Evolutionary conservation across 1,284 basidiomycete genomes (phyloP).

Genomic region (Heterobasidion irregulare): DNA sequence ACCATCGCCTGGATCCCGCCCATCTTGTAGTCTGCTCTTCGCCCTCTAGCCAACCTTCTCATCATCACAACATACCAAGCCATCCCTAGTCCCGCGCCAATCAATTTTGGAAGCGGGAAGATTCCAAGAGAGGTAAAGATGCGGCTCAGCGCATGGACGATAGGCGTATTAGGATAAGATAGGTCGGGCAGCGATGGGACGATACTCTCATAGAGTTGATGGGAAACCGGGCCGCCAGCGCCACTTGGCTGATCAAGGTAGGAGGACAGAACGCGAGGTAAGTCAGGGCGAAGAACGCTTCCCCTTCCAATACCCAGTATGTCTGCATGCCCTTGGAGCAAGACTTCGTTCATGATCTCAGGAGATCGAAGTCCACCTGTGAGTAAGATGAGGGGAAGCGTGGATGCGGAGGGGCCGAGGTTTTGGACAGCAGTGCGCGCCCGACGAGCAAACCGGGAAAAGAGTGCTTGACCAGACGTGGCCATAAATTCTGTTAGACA

Average conservation of each 20-base stretch:
- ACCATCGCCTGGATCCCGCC: slow-evolving; percentile 27
- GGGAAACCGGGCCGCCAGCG: neutral
- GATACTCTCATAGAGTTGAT: neutral
- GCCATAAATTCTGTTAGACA: slow-evolving; percentile 19
- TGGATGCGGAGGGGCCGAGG: slow-evolving; percentile 17
- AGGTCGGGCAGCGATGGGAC: slow-evolving; percentile 4
- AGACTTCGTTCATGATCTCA: slow-evolving; percentile 46
- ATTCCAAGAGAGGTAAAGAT: slow-evolving; percentile 7
- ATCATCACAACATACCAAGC: slow-evolving; percentile 57
- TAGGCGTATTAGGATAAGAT: slow-evolving; percentile 3
- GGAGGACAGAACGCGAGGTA: slow-evolving; percentile 23
- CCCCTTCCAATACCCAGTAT: slow-evolving; percentile 73
- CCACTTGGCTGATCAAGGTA: neutral
- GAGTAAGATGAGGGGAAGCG: slow-evolving; percentile 58
- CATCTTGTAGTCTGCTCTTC: slow-evolving; percentile 21
- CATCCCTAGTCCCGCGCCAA: slow-evolving; percentile 46
- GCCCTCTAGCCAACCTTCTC: slow-evolving; percentile 32
- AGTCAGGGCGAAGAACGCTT: slow-evolving; percentile 54
- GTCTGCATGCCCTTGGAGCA: slow-evolving; percentile 50
- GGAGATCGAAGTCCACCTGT: slow-evolving; percentile 75
- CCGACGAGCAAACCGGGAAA: slow-evolving; percentile 48
- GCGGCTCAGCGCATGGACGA: neutral
- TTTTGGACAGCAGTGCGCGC: slow-evolving; percentile 30
- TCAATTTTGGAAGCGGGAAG: slow-evolving; percentile 36
- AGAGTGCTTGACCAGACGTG: slow-evolving; percentile 46